phyloP scores from a whole-genome alignment of 1,139 yeast species.

The Yamadazyma membranifaciens region DNA sequence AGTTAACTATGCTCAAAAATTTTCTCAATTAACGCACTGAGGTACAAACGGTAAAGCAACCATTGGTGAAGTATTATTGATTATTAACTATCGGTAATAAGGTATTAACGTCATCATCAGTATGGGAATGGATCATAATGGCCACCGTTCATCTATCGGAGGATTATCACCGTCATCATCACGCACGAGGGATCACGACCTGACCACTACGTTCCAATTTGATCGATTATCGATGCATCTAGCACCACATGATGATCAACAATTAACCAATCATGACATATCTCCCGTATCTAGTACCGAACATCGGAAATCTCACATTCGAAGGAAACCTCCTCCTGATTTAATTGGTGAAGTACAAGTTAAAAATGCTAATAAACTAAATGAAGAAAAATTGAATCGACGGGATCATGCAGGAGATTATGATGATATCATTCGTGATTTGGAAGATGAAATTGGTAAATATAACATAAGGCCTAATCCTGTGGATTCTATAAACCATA shows the following conservation, averaged over 20 bases:
- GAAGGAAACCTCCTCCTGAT: constrained; percentile 16
- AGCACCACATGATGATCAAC: background rate
- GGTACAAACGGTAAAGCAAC: no score
- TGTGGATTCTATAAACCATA: background rate
- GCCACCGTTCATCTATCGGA: background rate
- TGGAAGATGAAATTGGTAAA: constrained; percentile 12
- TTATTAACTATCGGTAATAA: no score
- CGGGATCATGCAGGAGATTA: constrained; percentile 5
- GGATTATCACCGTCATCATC: background rate
- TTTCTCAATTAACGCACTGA: constrained; percentile 1
- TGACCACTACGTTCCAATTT: constrained; percentile 2
- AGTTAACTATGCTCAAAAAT: background rate
- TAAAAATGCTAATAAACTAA: constrained; percentile 7
- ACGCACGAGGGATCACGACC: constrained; percentile 1
- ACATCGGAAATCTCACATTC: background rate
- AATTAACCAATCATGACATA: background rate
- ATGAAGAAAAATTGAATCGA: constrained; percentile 4
- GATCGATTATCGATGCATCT: constrained; percentile 6
- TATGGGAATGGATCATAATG: background rate
- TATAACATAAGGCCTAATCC: constrained; percentile 5
- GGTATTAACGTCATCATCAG: background rate
- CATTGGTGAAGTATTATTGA: no score
- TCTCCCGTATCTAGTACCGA: constrained; percentile 1
- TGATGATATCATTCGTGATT: constrained; percentile 11
- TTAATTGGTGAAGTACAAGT: constrained; percentile 6